These are phyloP conservation scores for Vitrella brassicaformis DNA, from an alignment of 73 alveolate species.

Conservation along the genomic window DNA sequence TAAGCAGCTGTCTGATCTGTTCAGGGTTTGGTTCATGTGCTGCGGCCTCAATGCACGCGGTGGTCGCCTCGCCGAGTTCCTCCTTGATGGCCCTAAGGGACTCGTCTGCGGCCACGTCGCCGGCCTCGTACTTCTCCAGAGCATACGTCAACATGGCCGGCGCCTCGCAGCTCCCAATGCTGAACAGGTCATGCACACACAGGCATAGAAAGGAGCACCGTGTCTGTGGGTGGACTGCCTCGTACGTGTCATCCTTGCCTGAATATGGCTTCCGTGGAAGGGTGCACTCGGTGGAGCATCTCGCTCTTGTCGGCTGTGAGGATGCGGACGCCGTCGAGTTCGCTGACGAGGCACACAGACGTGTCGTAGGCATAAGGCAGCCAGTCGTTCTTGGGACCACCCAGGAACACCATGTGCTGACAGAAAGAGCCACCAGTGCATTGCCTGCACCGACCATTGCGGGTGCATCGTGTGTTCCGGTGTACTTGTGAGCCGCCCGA, in stretches of 20 bases:
- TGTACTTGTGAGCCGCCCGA: not conserved
- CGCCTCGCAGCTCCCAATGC: conserved; percentile 34
- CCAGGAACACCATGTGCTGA: conserved; percentile 22
- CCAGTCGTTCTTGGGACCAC: conserved; percentile 39
- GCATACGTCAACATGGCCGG: conserved; percentile 18
- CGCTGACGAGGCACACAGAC: conserved; percentile 22
- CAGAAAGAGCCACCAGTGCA: not conserved
- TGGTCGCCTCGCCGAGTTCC: conserved; percentile 11
- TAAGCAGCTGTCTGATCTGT: not conserved
- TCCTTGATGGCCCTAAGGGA: conserved; percentile 19
- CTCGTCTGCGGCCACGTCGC: conserved; percentile 34
- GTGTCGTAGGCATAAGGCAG: conserved; percentile 23
- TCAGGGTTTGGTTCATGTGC: conserved; percentile 4
- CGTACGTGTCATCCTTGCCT: too few species aligned
- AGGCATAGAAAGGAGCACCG: too few species aligned
- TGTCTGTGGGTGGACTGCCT: too few species aligned
- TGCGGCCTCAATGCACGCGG: conserved; percentile 18
- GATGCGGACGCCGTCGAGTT: conserved; percentile 26
- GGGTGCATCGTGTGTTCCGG: not conserved
- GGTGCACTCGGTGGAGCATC: conserved; percentile 22
- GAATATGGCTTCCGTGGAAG: conserved; percentile 15
- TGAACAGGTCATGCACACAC: too few species aligned
- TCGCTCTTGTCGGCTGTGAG: conserved; percentile 22
- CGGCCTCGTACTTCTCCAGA: conserved; percentile 17
- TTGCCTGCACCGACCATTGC: not conserved